Evolutionary conservation across 2,329 filamentous ascomycete genomes (phyloP), one percentile per base, ranked within the genome.

Genomic region (Fonsecaea erecta): DNA sequence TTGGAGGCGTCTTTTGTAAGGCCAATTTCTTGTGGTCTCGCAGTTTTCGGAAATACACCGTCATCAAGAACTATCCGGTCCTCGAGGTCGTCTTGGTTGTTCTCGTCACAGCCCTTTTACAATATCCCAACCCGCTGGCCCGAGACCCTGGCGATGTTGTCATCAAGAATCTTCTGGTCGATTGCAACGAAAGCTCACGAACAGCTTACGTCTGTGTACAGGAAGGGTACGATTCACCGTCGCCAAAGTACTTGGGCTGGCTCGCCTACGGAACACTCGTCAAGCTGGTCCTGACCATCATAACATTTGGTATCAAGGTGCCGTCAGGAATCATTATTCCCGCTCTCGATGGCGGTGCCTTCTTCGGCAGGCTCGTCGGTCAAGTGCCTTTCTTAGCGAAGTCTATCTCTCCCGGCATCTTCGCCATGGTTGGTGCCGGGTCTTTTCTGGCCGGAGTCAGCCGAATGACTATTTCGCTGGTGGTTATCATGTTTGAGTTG

Each of bases 251-350:
- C 67, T 77, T 84, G 55, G 78, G 77, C 34, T 86, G 78, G 77
- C 77, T 88, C 3, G 70, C 82, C 5, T 82, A 85, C 68, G 85
- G 84, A 2, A 84, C 82, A 0, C 66, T 85, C 1, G 79, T 81
- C 21, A 87, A 87, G 73, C 78, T 87, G 2, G 66, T 85, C 16
- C 78, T 87, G 8, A 87, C 83, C 0, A 85, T 82, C 67, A 80
- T 87, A 43, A 87, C 85, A 0, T 86, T 86, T 68, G 85, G 85
- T 14, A 81, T 82, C 74, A 87, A 87, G 75, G 84, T 87, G 1
- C 85, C 85, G 0, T 84, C 82, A 0, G 85, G 85, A 1, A 83
- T 87, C 63, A 87, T 87, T 72, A 86, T 88, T 58, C 85, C 85
- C 0, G 81, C 85, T 1, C 78, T 87, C 1, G 83, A 85, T 64